Percentiles rank a stretch among this genome's conserved stretches.
Conservation (phyloP, 495 filamentous ascomycete species). For the Aspergillus biplanus region DNA sequence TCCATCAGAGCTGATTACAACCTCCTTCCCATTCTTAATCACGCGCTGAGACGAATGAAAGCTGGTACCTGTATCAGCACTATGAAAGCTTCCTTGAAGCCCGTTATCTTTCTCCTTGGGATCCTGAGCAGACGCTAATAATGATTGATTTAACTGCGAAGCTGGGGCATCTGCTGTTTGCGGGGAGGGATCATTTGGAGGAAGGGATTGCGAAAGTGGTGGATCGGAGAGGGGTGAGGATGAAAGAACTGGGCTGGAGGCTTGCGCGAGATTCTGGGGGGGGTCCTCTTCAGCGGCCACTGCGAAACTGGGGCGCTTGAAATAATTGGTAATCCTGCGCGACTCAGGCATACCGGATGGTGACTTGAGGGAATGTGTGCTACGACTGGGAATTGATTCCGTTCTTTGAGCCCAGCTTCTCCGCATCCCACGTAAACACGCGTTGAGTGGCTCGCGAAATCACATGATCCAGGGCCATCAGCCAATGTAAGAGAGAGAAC, state of each 20-base stretch:
- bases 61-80: conserved; percentile 26
- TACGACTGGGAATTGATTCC: conserved; percentile 4
- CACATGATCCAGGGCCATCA: conserved; percentile 20
- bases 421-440: conserved; percentile 19
- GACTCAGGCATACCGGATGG: conserved; percentile 24
- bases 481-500: background rate
- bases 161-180: conserved; percentile 23
- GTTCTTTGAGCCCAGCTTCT: conserved; percentile 10
- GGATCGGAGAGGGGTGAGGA: conserved; percentile 40
- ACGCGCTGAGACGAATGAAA: conserved; percentile 44
- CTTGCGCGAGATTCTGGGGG: conserved; percentile 13
- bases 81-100: conserved; percentile 26
- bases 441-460: conserved; percentile 19
- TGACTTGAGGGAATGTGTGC: conserved; percentile 9
- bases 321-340: conserved; percentile 42
- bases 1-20: conserved; percentile 72
- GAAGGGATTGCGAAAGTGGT: conserved; percentile 31
- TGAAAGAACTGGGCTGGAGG: conserved; percentile 13
- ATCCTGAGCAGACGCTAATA: conserved; percentile 18
- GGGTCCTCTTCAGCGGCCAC: conserved; percentile 6
- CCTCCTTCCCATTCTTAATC: conserved; percentile 50
- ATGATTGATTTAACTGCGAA: conserved; percentile 25
- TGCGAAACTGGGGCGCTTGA: conserved; percentile 39
- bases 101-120: conserved; percentile 1
- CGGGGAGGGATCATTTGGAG: conserved; percentile 27